These are phyloP conservation scores for Starmerella ratchasimensis DNA, from an alignment of 805 yeast species.

Conservation along the genomic window DNA sequence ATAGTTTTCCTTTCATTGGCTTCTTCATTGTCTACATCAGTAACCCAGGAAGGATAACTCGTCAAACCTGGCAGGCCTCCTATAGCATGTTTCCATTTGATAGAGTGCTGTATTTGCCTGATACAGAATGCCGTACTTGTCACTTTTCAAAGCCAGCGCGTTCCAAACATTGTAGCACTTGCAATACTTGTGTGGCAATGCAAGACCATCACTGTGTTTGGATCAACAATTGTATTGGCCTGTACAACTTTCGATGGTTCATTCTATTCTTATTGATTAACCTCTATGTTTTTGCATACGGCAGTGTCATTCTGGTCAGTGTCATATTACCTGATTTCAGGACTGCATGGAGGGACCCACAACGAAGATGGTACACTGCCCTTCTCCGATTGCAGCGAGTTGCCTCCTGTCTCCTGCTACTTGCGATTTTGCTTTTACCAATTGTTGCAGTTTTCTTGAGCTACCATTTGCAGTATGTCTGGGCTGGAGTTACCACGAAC, in stretches of 20 bases:
- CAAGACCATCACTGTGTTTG: conserved; percentile 53
- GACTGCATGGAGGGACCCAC: conserved; percentile 3
- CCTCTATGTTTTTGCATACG: conserved; percentile 33
- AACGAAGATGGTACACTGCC: conserved; percentile 6
- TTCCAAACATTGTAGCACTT: conserved; percentile 45
- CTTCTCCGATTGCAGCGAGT: conserved; percentile 13
- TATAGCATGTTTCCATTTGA: conserved; percentile 32
- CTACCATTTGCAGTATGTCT: conserved; percentile 38
- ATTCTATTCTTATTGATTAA: conserved; percentile 41
- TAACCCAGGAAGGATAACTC: conserved; percentile 28
- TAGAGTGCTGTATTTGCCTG: conserved; percentile 39
- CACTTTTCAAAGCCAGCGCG: conserved; percentile 39
- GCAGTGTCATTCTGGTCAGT: conserved; percentile 25
- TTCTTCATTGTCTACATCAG: conserved; percentile 24
- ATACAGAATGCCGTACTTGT: conserved; percentile 38
- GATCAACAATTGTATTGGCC: conserved; percentile 50
- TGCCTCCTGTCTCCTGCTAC: conserved; percentile 28
- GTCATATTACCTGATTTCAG: conserved; percentile 2
- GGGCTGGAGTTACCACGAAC: conserved; percentile 61
- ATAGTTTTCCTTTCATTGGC: conserved; percentile 17
- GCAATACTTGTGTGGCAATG: conserved; percentile 35
- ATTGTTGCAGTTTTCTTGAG: conserved; percentile 34
- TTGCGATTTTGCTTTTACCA: conserved; percentile 34
- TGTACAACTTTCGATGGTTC: conserved; percentile 49
- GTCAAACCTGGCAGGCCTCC: conserved; percentile 12